Base-by-base conservation (phyloP, 306 rosid species). In the Hippophae tibetana region DNA sequence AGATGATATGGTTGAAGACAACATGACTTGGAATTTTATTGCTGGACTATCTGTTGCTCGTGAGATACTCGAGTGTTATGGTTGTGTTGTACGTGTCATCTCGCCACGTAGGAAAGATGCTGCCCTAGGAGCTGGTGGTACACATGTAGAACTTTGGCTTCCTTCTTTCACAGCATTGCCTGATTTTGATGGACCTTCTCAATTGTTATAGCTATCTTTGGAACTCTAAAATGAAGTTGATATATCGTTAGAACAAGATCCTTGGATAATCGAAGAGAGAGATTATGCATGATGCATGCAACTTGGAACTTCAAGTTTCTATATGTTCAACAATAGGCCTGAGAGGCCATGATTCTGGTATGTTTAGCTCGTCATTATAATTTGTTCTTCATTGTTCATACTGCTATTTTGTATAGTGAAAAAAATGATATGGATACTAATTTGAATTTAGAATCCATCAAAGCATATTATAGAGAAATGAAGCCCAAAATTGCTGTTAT, bases 21-120 rank as follows among this genome's bases (percentile, higher is more conserved):
- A 85, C 63, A 81, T 90, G 92, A 83, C 98, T 9, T 90, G 96
- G 98, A 87, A 90, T 79, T 87, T 90, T 71, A 83, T 87, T 52
- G 98, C 98, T 50, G 98, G 96, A 67, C 61, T 90, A 72, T 76
- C 84, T 14, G 84, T 90, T 78, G 98, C 98, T 1, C 94, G 98
- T 4, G 98, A 90, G 76, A 85, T 90, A 68, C 95, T 90, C 0
- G 96, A 90, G 75, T 79, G 89, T 67, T 87, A 85, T 58, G 98
- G 98, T 44, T 87, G 95, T 63, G 96, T 87, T 26, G 84, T 87
- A 43, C 96, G 96, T 57, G 81, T 90, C 60, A 74, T 83, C 57
- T 90, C 98, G 46, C 98, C 98, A 13, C 74, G 95, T 71, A 79
- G 60, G 58, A 52, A 79, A 58, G 89, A 79, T 55, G 98, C 92